A percentile compares a stretch with the other conserved stretches of the same genome.
phyloP scores from a whole-genome alignment of 805 yeast genomes.

The Candida incommunis region DNA sequence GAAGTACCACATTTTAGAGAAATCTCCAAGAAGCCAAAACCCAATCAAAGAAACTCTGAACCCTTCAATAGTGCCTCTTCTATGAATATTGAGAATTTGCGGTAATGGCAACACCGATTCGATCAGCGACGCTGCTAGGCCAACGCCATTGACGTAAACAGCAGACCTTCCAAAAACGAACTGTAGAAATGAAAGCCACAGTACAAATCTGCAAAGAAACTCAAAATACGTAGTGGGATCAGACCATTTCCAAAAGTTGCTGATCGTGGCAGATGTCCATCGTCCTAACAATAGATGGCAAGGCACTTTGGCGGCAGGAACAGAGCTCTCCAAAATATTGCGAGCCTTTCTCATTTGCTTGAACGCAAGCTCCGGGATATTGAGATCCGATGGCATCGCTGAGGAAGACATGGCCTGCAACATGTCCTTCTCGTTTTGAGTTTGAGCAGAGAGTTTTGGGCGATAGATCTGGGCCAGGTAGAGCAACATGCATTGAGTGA shows the following conservation, averaged over 20 bases:
- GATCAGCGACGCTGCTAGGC: conserved; percentile 50
- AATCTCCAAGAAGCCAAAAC: conserved; percentile 85
- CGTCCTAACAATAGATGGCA: not conserved
- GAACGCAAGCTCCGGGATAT: not conserved
- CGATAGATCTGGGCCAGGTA: conserved; percentile 38
- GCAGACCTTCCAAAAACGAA: conserved; percentile 22
- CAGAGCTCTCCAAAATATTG: conserved; percentile 7
- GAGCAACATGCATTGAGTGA: conserved; percentile 54
- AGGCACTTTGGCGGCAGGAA: conserved; percentile 4
- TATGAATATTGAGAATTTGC: conserved; percentile 63
- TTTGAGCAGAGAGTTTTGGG: not conserved
- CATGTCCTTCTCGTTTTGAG: conserved; percentile 1
- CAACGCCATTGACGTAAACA: conserved; percentile 37
- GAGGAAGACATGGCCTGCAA: not conserved
- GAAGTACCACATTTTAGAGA: conserved; percentile 34
- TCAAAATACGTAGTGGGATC: conserved; percentile 44
- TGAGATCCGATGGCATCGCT: too few relatives aligned
- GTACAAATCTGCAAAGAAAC: conserved; percentile 37
- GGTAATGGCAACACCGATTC: conserved; percentile 24
- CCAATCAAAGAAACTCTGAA: conserved; percentile 61
- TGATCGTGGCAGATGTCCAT: conserved; percentile 21
- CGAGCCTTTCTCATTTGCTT: conserved; percentile 3
- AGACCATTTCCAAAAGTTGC: conserved; percentile 79
- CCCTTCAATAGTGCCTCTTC: conserved; percentile 63
- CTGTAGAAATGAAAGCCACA: conserved; percentile 28